Percentiles rank a stretch among this genome's conserved stretches.
Evolutionary conservation across 108 stramenopile genomes (phyloP).

Genomic region (Halocafeteria seosinensis): DNA sequence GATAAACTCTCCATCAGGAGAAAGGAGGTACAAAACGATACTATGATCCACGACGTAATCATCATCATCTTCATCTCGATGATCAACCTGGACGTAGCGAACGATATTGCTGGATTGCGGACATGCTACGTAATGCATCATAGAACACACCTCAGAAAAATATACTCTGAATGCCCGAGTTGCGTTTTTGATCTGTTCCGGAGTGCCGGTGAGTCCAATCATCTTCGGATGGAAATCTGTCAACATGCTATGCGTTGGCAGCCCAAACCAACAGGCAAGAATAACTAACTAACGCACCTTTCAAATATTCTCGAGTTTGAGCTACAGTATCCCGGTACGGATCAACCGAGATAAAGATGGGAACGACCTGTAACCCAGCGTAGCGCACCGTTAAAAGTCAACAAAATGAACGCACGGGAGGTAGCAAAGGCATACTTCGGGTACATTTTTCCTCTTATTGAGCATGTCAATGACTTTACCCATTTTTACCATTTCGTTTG

Average conservation of each 20-base stretch:
- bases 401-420: no score
- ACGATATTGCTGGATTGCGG: neutral
- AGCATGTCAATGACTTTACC: conserved; percentile 72
- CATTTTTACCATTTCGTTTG: conserved; percentile 93
- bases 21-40: conserved; percentile 92
- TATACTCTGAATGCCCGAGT: conserved; percentile 93
- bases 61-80: conserved; percentile 70
- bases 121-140: no score
- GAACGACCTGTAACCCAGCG: no score
- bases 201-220: conserved; percentile 61
- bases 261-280: no score
- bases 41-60: conserved; percentile 98
- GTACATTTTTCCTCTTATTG: conserved; percentile 34
- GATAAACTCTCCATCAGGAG: conserved; percentile 76
- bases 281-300: no score
- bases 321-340: conserved; percentile 83
- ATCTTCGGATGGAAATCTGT: conserved; percentile 86
- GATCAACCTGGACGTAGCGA: conserved; percentile 33
- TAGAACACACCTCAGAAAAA: conserved; percentile 65
- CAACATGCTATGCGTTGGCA: no score
- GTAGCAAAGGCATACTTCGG: neutral
- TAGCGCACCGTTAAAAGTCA: no score
- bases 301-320: conserved; percentile 67
- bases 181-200: conserved; percentile 76
- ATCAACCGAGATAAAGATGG: conserved; percentile 89